Evolutionary conservation across 129 eudicot genomes (phyloP), one percentile per base, ranked within the genome.

Genomic region (Flaveria sonorensis): DNA sequence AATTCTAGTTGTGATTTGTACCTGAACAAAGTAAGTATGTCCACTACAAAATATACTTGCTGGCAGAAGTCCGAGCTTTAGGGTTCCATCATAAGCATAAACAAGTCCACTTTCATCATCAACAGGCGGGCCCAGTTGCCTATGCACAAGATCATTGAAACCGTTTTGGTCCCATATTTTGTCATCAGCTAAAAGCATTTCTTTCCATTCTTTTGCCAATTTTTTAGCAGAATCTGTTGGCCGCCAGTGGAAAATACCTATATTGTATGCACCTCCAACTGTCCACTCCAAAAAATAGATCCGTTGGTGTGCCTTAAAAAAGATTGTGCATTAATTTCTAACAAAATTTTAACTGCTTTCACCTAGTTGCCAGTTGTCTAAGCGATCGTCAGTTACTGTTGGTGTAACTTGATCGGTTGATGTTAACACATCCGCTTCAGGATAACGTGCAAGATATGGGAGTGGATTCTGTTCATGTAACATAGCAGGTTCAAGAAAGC

Each of bases 1-100:
- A 3, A 39, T 26, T 48, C 52, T 32, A 50, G 48, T 70, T 15
- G 23, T 16, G 48, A 28, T 42, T 46, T 15, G 52, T 77, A 91
- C 98, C 96, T 93, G 98, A 76, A 93, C 98, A 82, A 93, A 93
- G 83, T 89, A 93, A 59, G 98, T 93, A 82, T 93, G 98, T 60
- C 98, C 98, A 75, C 98, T 93, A 81, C 98, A 91, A 80, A 93
- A 93, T 52, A 93, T 87, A 82, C 96, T 93, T 50, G 93, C 93
- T 12, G 97, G 98, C 57, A 91, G 85, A 78, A 93, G 89, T 24
- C 98, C 98, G 16, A 93, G 86, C 80, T 91, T 93, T 76, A 93
- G 88, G 67, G 76, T 79, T 82, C 98, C 98, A 86, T 93, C 98
- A 81, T 93, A 93, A 81, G 98, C 97, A 78, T 87, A 93, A 9